Base-by-base conservation (phyloP, 148 eudicot genomes). In the Dianthus caryophyllus region DNA sequence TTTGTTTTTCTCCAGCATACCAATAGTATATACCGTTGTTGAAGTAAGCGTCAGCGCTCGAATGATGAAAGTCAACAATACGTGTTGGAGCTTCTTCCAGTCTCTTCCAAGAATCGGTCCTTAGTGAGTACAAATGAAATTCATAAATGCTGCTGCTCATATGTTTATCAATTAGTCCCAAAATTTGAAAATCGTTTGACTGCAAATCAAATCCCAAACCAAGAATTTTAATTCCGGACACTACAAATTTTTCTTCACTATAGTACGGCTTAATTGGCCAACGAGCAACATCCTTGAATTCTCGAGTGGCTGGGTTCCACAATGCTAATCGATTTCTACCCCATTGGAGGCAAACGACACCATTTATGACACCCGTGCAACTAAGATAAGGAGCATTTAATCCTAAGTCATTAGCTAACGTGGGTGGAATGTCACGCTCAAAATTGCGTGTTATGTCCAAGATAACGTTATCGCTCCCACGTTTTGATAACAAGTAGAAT, bases 301-400 rank as follows among this genome's bases (percentile, higher is more conserved):
- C 62, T 58, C 62, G 29, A 29, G 62, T 58, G 62, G 62, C 62
- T 58, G 62, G 62, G n/a, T 58, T 58, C 62, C 62, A 58, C 41
- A 58, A 15, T 9, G 62, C 41, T 17, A 39, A 30, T 2, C 38
- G 47, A 61, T 6, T 18, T 3, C 21, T n/a, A 58, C 65, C 16
- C 48, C 65, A 61, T 58, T 58, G 20, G 17, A 58, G 21, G 41
- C 41, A 39, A 58, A 58, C 39, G 31, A 58, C 38, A 12, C 62
- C 62, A 13, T 58, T 58, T 2, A 58, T 12, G 27, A 58, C 41
- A 3, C 62, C 62, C 0, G 17, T 29, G 18, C 62, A 29, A 4
- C 18, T 39, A n/a, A 16, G 39, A 13, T 0, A 6, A 16, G 1
- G 10, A 17, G 29, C 1, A 30, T 5, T 0, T 58, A 30, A 2